Conservation (phyloP, 2,329 filamentous ascomycete species). For the Epichloe uncinata region DNA sequence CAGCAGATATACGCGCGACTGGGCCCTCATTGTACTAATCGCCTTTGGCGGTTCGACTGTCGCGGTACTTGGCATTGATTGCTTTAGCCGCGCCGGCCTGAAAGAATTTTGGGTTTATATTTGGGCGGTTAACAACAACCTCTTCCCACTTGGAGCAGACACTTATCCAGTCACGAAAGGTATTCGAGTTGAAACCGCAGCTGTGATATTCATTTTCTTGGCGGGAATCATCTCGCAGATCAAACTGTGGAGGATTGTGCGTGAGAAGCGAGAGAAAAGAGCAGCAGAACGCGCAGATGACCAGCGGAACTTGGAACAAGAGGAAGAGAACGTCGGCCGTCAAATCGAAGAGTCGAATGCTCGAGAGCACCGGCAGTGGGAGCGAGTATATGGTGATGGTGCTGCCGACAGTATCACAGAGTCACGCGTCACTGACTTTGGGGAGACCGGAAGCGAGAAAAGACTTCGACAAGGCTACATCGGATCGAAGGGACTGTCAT, state of each 20-base stretch:
- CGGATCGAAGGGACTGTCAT: constrained; percentile 22
- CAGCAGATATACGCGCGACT: constrained; percentile 62
- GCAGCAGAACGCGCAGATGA: constrained; percentile 36
- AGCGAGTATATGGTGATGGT: constrained; percentile 58
- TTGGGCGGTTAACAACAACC: constrained; percentile 66
- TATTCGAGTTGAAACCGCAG: constrained; percentile 73
- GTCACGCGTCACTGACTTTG: constrained; percentile 38
- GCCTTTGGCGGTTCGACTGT: constrained; percentile 73
- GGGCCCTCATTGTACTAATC: constrained; percentile 62
- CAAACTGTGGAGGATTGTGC: constrained; percentile 72
- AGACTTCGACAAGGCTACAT: constrained; percentile 20
- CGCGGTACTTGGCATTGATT: constrained; percentile 75
- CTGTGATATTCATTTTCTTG: constrained; percentile 59
- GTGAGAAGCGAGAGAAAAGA: constrained; percentile 42
- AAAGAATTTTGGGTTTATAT: constrained; percentile 96
- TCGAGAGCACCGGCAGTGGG: constrained; percentile 58
- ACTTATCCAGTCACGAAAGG: constrained; percentile 80
- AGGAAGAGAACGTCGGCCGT: constrained; percentile 59
- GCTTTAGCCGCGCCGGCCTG: constrained; percentile 75
- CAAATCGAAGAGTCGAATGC: constrained; percentile 49
- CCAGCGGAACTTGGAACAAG: constrained; percentile 40
- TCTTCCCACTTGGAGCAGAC: constrained; percentile 63
- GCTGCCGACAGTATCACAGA: constrained; percentile 19
- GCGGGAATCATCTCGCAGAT: constrained; percentile 74
- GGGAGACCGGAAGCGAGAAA: constrained; percentile 35